Evolutionary conservation across 148 eudicot species (phyloP).

Genomic region (Dysphania ambrosioides): DNA sequence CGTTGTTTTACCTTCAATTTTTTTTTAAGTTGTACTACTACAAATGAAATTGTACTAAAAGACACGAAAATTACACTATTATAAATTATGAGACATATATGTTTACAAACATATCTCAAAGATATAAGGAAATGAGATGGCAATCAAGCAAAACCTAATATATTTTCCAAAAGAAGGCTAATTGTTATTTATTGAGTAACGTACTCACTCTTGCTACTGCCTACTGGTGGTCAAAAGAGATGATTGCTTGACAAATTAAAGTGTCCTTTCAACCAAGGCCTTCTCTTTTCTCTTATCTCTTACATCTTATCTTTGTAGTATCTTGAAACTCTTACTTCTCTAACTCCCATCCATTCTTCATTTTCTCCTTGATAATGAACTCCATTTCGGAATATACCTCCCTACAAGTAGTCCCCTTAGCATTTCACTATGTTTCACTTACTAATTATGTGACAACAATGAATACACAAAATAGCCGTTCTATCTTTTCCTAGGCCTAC

Average conservation of each 20-base stretch:
- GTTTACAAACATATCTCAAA: too few species aligned
- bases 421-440: too few species aligned
- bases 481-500: too few species aligned
- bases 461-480: too few species aligned
- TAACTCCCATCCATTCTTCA: constrained; percentile 26
- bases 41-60: too few species aligned
- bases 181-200: background rate
- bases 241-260: constrained; percentile 81
- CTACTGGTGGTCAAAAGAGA: constrained; percentile 23
- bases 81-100: too few species aligned
- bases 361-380: constrained; percentile 29
- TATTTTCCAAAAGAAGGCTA: too few species aligned
- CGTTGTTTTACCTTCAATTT: too few species aligned
- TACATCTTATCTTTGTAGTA: too few species aligned
- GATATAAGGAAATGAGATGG: too few species aligned
- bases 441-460: background rate
- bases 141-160: background rate
- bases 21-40: too few species aligned
- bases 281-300: constrained; percentile 80
- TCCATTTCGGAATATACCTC: constrained; percentile 13
- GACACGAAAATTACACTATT: too few species aligned
- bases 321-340: constrained; percentile 81
- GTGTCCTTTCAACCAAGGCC: constrained; percentile 96
- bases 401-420: background rate
- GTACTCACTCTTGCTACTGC: background rate